phyloP scores from a whole-genome alignment of 495 filamentous ascomycete species.

The Terfezia claveryi region DNA sequence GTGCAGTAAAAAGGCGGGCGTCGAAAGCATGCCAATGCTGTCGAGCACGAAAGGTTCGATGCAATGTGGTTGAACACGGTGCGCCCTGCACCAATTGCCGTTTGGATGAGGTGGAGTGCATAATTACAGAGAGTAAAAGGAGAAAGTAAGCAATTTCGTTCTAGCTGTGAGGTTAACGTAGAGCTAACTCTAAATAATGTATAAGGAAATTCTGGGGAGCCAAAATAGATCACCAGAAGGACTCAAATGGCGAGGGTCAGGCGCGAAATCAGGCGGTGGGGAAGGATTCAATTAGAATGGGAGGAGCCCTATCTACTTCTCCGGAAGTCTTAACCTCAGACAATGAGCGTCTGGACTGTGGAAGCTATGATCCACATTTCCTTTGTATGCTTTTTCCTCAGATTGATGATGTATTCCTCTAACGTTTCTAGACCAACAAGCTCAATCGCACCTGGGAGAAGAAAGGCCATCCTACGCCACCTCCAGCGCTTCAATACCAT shows the following conservation, averaged over 20 bases:
- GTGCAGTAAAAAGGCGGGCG: constrained; percentile 58
- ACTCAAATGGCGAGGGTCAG: too few species aligned
- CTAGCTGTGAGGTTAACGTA: neutral
- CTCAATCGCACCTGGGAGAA: neutral
- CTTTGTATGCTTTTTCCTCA: constrained; percentile 25
- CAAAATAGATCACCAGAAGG: constrained; percentile 8
- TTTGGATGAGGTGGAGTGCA: constrained; percentile 68
- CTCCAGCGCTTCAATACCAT: constrained; percentile 26
- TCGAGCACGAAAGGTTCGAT: constrained; percentile 73
- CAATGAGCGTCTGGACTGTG: neutral
- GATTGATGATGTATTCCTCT: constrained; percentile 1
- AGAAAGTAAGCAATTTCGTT: constrained; percentile 44
- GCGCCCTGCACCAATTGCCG: constrained; percentile 79
- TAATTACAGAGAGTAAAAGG: constrained; percentile 75
- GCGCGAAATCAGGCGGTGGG: too few species aligned
- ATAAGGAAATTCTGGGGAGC: constrained; percentile 19
- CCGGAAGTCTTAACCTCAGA: neutral
- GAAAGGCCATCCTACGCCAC: constrained; percentile 28
- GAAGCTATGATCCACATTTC: constrained; percentile 35
- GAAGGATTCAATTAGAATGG: neutral
- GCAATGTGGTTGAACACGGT: constrained; percentile 74
- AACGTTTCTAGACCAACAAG: neutral
- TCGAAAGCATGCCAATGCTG: constrained; percentile 77
- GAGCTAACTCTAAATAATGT: neutral
- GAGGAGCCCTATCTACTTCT: neutral